Evolutionary conservation across 2,329 filamentous ascomycete species (phyloP).

Genomic region (Ascocoryne sarcoides): DNA sequence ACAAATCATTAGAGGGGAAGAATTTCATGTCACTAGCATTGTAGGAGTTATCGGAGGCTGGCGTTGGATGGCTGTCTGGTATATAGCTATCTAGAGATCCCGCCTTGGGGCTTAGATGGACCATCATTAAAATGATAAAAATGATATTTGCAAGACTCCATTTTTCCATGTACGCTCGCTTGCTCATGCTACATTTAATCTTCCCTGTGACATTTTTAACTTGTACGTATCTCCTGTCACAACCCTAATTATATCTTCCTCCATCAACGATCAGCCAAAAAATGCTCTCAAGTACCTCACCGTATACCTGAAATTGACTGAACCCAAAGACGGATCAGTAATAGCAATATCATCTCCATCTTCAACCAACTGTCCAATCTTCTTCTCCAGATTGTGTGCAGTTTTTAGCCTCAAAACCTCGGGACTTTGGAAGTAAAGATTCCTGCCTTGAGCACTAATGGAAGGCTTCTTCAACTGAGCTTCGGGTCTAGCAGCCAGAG

Average conservation of each 20-base stretch:
- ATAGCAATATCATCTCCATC: conserved; percentile 86
- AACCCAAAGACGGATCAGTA: conserved; percentile 77
- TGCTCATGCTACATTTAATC: too few relatives aligned
- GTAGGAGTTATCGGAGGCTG: conserved; percentile 22
- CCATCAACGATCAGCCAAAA: too few relatives aligned
- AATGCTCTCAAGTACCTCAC: conserved; percentile 21
- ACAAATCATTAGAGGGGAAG: conserved; percentile 16
- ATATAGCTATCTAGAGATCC: conserved; percentile 13
- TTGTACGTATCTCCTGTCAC: too few relatives aligned
- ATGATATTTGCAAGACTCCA: not conserved
- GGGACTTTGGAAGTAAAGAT: conserved; percentile 83
- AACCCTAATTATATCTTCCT: too few relatives aligned
- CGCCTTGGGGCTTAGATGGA: conserved; percentile 7
- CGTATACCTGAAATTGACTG: conserved; percentile 27
- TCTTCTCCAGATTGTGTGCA: conserved; percentile 70
- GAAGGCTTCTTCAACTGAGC: conserved; percentile 92
- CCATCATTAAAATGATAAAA: not conserved
- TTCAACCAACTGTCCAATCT: conserved; percentile 65
- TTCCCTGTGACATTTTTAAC: too few relatives aligned
- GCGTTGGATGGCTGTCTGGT: conserved; percentile 21
- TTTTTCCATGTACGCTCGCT: too few relatives aligned
- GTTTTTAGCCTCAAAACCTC: conserved; percentile 77
- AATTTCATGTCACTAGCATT: conserved; percentile 17
- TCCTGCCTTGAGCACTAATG: conserved; percentile 70
- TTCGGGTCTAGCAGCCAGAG: conserved; percentile 73